A percentile compares a stretch with the other conserved stretches of the same genome.
Evolutionary conservation across 495 filamentous ascomycete species (phyloP).

Genomic region (Aspergillus nanangensis): DNA sequence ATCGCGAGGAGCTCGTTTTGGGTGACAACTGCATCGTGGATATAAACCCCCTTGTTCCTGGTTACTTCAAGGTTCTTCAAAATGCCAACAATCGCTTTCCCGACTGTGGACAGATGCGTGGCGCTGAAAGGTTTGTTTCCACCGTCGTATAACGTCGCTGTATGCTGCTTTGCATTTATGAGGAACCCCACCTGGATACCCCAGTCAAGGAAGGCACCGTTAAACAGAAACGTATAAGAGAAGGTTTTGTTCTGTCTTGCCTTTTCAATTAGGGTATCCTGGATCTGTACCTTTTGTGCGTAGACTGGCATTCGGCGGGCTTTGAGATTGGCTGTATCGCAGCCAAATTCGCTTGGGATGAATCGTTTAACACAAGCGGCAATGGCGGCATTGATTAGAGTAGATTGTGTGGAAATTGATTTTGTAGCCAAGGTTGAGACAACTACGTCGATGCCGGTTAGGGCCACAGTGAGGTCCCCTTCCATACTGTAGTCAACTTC

Average conservation of each 20-base stretch:
- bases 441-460: neutral
- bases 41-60: constrained; percentile 1
- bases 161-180: neutral
- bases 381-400: constrained; percentile 2
- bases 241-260: neutral
- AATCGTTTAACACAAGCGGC: constrained; percentile 3
- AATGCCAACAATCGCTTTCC: neutral
- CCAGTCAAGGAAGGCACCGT: constrained; percentile 7
- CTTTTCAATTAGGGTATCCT: neutral
- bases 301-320: constrained; percentile 1
- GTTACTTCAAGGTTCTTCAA: neutral
- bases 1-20: constrained; percentile 3
- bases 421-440: neutral
- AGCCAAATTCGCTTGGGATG: constrained; percentile 5
- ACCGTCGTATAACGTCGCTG: constrained; percentile 1
- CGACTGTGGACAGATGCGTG: constrained; percentile 1
- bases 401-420: neutral
- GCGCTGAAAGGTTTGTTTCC: constrained; percentile 7
- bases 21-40: constrained; percentile 4
- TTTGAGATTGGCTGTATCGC: constrained; percentile 1
- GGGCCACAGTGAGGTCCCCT: neutral
- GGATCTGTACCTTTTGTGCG: neutral
- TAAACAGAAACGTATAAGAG: constrained; percentile 2
- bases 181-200: neutral
- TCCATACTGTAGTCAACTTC: neutral